phyloP scores from a whole-genome alignment of 31 red algal genomes.

The Bonnemaisonia californica region DNA sequence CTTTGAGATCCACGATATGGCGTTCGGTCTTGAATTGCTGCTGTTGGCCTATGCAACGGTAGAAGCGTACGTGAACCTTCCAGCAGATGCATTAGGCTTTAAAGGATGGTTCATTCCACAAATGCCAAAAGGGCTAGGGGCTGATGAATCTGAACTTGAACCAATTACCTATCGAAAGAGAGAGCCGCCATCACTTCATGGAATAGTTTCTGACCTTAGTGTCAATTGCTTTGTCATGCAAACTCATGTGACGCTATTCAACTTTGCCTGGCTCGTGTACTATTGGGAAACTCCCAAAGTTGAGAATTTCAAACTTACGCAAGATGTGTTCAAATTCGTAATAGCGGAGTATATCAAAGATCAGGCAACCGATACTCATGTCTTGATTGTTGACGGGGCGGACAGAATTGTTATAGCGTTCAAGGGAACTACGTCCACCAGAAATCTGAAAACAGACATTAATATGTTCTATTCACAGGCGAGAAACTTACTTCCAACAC shows the following conservation, averaged over 20 bases:
- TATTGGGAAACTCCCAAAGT: constrained; percentile 88
- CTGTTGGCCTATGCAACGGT: constrained; percentile 73
- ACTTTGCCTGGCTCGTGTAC: constrained; percentile 90
- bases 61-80: constrained; percentile 82
- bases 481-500: constrained; percentile 57
- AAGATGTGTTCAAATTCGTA: constrained; percentile 71
- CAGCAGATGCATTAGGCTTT: constrained; percentile 75
- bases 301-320: constrained; percentile 73
- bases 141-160: constrained; percentile 55
- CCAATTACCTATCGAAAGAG: constrained; percentile 89
- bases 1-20: constrained; percentile 74
- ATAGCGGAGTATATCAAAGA: constrained; percentile 83
- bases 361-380: constrained; percentile 78
- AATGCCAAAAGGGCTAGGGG: constrained; percentile 37
- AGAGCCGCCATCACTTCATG: constrained; percentile 74
- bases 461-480: constrained; percentile 76
- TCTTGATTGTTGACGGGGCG: constrained; percentile 78
- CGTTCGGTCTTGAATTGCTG: constrained; percentile 67
- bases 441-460: constrained; percentile 89
- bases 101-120: constrained; percentile 78
- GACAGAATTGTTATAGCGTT: constrained; percentile 90
- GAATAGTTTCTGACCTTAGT: constrained; percentile 77
- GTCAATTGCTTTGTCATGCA: constrained; percentile 92
- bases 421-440: constrained; percentile 82
- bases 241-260: constrained; percentile 84